Conservation (phyloP, 371 early-diverging fungal genomes). For the Mucor plumbeus region DNA sequence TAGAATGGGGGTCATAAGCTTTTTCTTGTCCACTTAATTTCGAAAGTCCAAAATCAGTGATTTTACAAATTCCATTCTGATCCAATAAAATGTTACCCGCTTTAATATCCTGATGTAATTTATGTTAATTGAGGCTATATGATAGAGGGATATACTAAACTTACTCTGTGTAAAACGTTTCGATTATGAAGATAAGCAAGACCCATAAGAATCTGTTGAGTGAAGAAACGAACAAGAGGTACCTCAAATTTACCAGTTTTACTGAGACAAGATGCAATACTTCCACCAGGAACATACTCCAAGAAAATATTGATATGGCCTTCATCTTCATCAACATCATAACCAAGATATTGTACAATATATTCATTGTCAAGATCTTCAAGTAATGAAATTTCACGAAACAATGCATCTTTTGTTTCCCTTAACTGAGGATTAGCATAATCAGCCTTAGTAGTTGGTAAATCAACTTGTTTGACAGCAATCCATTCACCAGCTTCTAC, state of each 20-base stretch:
- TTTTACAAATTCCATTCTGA: slow-evolving; percentile 89
- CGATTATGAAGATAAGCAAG: slow-evolving; percentile 94
- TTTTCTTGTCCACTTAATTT: slow-evolving; percentile 74
- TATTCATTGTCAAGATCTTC: slow-evolving; percentile 87
- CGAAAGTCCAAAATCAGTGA: slow-evolving; percentile 99
- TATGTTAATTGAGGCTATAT: not conserved
- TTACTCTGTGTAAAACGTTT: slow-evolving; percentile 91
- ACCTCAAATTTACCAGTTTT: slow-evolving; percentile 87
- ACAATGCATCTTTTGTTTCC: slow-evolving; percentile 46
- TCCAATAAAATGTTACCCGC: slow-evolving; percentile 94
- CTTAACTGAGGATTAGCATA: slow-evolving; percentile 39
- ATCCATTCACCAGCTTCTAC: slow-evolving; percentile 86
- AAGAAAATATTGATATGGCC: slow-evolving; percentile 89
- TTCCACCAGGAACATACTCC: slow-evolving; percentile 98
- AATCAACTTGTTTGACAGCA: slow-evolving; percentile 97
- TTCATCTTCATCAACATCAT: slow-evolving; percentile 61
- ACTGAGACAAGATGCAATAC: slow-evolving; percentile 83
- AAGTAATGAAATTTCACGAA: slow-evolving; percentile 48
- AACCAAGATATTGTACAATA: slow-evolving; percentile 92
- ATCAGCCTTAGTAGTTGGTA: slow-evolving; percentile 69
- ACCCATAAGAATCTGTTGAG: slow-evolving; percentile 91
- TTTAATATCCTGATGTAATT: slow-evolving; percentile 78
- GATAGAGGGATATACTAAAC: not conserved
- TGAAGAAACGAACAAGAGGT: slow-evolving; percentile 79
- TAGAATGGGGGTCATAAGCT: slow-evolving; percentile 55